Base-by-base conservation (phyloP, 2,329 filamentous ascomycete species). In the Sarocladium oryzae region DNA sequence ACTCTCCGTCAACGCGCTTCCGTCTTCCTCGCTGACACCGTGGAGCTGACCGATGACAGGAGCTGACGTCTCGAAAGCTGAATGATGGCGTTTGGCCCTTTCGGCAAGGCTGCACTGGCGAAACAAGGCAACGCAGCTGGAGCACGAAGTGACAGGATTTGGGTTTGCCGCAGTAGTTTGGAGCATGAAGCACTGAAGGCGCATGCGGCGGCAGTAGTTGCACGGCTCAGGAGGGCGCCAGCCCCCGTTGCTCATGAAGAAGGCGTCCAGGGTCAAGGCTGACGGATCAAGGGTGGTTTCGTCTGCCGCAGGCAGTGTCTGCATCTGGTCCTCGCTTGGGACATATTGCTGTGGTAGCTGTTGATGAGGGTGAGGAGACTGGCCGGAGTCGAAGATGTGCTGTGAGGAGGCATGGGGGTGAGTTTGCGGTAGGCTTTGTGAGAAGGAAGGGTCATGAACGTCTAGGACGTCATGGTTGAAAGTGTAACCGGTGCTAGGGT, bases 1-100 rank as follows among this genome's bases (percentile, higher is more conserved):
- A 16, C 11, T 21, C 5, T 4, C 10, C 23, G 6, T 4, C 49
- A 45, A 13, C 4, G 21, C 5, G 10, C 5, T 26, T 7, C 18
- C 26, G 10, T 32, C 59, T 35, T 67, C 57, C 62, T 77, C 75
- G 16, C 64, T 66, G 4, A 77, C 66, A 2, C 75, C 75, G 37
- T 78, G 74, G 1, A 77, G 64, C 50, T 73, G 70, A 2, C 73
- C 73, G 21, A 76, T 67, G 9, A 76, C 74, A 0, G 74, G 75
- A 9, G 65, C 58, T 0, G 66, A 57, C 0, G 73, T 76, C 58
- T 77, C 75, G 55, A 76, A 78, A 2, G 64, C 59, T 0, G 68
- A 72, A 0, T 72, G 66, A 2, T 68, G 63, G 8, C 74, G 67
- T 55, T 78, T 78, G 33, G 63, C 64, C 16, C 67, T 64, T 11